These are phyloP conservation scores for Collybia nuda DNA, from an alignment of 768 basidiomycete genomes.

Conservation along the genomic window DNA sequence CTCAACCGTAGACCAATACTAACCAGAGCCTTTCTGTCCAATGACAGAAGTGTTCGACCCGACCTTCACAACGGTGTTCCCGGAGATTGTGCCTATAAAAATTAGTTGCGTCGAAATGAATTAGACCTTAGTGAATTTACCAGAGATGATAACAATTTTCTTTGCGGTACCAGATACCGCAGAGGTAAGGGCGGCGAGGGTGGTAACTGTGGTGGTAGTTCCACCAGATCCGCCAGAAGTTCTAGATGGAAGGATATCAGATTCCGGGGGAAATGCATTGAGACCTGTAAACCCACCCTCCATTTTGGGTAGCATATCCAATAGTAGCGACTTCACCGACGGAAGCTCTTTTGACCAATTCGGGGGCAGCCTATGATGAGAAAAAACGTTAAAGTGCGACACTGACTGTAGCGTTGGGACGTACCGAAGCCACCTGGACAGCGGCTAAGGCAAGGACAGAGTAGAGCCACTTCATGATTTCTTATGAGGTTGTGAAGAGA, in stretches of 20 bases:
- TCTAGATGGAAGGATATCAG: constrained; percentile 14
- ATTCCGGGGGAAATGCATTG: not conserved
- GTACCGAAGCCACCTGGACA: constrained; percentile 26
- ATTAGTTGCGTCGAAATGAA: no score
- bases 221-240: constrained; percentile 43
- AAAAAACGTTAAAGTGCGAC: not conserved
- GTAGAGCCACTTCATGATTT: constrained; percentile 32
- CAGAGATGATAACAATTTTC: constrained; percentile 46
- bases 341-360: constrained; percentile 22
- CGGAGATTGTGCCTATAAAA: constrained; percentile 38
- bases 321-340: constrained; percentile 32
- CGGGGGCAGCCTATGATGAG: constrained; percentile 6
- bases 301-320: constrained; percentile 33
- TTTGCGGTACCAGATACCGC: constrained; percentile 35
- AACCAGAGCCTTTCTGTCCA: constrained; percentile 39
- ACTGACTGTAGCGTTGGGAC: not conserved
- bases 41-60: constrained; percentile 45
- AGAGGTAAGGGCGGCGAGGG: constrained; percentile 34
- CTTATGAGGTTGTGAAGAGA: no score
- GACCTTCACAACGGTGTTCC: constrained; percentile 37
- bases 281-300: constrained; percentile 19
- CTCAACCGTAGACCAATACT: constrained; percentile 5
- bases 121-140: constrained; percentile 11
- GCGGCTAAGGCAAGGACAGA: constrained; percentile 30
- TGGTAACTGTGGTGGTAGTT: constrained; percentile 37